Evolutionary conservation across 805 yeast species (phyloP), one percentile per base, ranked within the genome.

Genomic region (Kluyveromyces siamensis): DNA sequence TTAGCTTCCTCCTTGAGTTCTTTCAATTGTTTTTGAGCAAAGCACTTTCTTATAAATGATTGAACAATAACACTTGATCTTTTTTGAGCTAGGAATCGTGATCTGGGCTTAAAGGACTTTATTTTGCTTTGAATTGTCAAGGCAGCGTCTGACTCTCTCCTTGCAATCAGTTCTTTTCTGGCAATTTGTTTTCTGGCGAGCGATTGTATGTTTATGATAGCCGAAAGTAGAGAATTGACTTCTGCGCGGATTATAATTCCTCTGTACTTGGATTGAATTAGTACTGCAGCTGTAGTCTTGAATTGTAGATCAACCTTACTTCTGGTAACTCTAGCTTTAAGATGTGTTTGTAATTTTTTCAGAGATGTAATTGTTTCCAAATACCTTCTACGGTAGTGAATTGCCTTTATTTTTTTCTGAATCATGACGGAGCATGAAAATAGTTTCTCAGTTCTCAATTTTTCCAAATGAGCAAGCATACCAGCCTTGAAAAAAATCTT

Each of bases 401-500:
- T 68, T 61, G 79, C 83, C 60, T 85, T 79, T 63, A 90, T 71
- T 59, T 84, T 78, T 75, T 87, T 88, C 71, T 93, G 98, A 56
- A 91, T 84, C 68, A 84, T 69, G 14, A 81, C 82, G 6, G 96
- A 96, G 42, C 96, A 82, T 46, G 72, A 76, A 60, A 77, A 77
- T 56, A 89, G 77, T 59, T 89, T 87, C 53, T 84, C 86, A 33
- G 89, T 72, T 67, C 97, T 81, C 61, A 84, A 69, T 57, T 87
- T 87, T 69, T 91, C 99, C 58, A 91, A 74, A 53, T 81, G 81
- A 4, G 97, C 98, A 65, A 91, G 74, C 84, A 91, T 86, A 63
- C 99, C 99, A 30, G 97, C 96, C 60, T 95, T 84, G 72, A 91
- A 87, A 72, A 91, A 91, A 50, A 91, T 88, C 70, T 91, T 91